Conservation (phyloP, 257 asterid species). For the Capsicum chinense region DNA sequence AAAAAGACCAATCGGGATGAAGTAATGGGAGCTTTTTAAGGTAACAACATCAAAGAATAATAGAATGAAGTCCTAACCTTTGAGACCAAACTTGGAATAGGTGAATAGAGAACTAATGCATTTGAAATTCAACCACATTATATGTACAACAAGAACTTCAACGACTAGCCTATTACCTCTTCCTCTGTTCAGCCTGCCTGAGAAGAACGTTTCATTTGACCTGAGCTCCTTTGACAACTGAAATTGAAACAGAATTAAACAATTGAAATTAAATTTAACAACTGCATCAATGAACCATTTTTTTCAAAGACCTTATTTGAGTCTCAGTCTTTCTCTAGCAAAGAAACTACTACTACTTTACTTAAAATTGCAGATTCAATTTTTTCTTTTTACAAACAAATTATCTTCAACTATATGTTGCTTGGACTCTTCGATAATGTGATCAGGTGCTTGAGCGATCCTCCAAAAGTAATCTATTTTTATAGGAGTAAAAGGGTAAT, state of each 20-base stretch:
- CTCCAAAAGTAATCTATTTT: neutral
- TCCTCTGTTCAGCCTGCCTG: no score
- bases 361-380: neutral
- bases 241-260: no score
- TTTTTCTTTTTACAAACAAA: neutral
- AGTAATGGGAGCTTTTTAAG: neutral
- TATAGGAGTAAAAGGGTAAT: neutral
- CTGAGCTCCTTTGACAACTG: no score
- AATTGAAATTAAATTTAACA: no score
- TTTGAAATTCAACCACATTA: no score
- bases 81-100: conserved; percentile 9
- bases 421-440: neutral
- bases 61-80: neutral
- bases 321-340: neutral
- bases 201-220: no score
- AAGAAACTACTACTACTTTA: neutral
- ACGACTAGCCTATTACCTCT: no score
- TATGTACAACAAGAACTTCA: no score
- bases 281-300: no score
- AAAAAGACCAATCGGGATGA: neutral
- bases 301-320: no score
- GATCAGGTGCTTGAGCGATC: neutral
- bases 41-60: conserved; percentile 5
- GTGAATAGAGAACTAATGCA: neutral
- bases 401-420: neutral